These are phyloP conservation scores for Trypanosomatidae sp. DNA, from an alignment of 208 protist genomes.

Conservation along the genomic window DNA sequence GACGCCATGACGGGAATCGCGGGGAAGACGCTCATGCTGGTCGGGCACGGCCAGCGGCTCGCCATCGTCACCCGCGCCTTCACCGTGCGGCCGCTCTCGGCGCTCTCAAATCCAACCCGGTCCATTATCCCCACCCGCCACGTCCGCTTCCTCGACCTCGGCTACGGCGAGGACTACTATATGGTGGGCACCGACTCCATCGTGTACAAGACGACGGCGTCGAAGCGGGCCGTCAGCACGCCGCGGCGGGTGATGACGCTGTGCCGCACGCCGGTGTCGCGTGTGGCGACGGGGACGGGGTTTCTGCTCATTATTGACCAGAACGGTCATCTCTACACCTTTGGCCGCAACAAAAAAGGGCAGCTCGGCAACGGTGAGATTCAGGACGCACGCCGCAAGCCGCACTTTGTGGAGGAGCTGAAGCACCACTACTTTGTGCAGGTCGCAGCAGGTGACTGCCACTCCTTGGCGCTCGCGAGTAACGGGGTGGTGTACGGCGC, in stretches of 20 bases:
- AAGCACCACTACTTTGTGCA: constrained; percentile 82
- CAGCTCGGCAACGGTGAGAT: constrained; percentile 82
- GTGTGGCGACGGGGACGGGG: constrained; percentile 71
- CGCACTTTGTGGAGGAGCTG: constrained; percentile 54
- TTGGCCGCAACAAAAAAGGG: constrained; percentile 84
- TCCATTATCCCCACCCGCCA: constrained; percentile 78
- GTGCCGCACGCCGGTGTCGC: constrained; percentile 65
- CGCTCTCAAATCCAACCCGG: constrained; percentile 62
- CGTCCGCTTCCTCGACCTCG: constrained; percentile 76
- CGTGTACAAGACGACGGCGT: constrained; percentile 85
- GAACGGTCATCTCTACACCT: constrained; percentile 78
- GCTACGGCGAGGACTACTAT: constrained; percentile 84
- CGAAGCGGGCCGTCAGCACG: constrained; percentile 66
- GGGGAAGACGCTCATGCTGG: constrained; percentile 66
- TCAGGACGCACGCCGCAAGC: constrained; percentile 66
- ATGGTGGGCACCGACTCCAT: constrained; percentile 86
- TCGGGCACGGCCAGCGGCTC: constrained; percentile 68
- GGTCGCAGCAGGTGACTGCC: constrained; percentile 76
- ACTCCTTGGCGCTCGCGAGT: constrained; percentile 85
- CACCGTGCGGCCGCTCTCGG: constrained; percentile 78
- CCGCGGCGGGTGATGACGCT: constrained; percentile 85
- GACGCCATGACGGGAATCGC: constrained; percentile 72
- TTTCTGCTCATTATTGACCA: constrained; percentile 89
- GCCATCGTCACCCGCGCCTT: constrained; percentile 73
- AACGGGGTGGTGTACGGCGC: constrained; percentile 83